Evolutionary conservation across 768 basidiomycete species (phyloP).

Genomic region (Trametes cubensis): DNA sequence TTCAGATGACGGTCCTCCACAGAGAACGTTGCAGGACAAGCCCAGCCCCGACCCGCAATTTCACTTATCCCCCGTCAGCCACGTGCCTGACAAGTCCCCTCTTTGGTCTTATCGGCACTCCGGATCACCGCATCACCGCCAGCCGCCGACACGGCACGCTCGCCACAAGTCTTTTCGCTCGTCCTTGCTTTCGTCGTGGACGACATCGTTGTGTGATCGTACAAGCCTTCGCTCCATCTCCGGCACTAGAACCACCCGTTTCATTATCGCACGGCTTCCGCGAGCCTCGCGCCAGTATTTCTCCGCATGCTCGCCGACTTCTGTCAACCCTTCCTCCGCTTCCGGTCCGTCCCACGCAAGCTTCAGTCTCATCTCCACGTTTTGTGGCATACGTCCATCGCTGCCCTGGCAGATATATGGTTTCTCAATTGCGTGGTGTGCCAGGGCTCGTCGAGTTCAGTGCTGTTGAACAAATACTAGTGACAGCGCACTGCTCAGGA

Average conservation of each 20-base stretch:
- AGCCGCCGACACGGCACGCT: too few species aligned
- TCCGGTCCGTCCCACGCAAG: not conserved
- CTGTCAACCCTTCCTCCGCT: not conserved
- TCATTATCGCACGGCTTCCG: not conserved
- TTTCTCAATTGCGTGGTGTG: too few species aligned
- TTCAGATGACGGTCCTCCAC: not conserved
- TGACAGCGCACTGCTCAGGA: too few species aligned
- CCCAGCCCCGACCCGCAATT: slow-evolving; percentile 4
- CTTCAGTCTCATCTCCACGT: not conserved
- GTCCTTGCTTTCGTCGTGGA: not conserved
- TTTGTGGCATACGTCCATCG: not conserved
- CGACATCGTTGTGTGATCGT: not conserved
- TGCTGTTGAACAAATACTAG: too few species aligned
- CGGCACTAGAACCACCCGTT: not conserved
- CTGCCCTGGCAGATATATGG: too few species aligned
- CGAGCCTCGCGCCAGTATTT: not conserved
- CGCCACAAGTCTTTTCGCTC: too few species aligned
- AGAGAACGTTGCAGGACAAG: not conserved
- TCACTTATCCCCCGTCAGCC: slow-evolving; percentile 8
- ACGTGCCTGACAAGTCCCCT: slow-evolving; percentile 8
- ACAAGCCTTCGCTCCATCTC: not conserved
- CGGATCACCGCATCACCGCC: not conserved
- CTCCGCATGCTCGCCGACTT: not conserved
- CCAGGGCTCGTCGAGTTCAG: too few species aligned
- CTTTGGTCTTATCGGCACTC: not conserved